Evolutionary conservation across 2,329 filamentous ascomycete species (phyloP).

Genomic region (Zelopaecilomyces penicillatus): DNA sequence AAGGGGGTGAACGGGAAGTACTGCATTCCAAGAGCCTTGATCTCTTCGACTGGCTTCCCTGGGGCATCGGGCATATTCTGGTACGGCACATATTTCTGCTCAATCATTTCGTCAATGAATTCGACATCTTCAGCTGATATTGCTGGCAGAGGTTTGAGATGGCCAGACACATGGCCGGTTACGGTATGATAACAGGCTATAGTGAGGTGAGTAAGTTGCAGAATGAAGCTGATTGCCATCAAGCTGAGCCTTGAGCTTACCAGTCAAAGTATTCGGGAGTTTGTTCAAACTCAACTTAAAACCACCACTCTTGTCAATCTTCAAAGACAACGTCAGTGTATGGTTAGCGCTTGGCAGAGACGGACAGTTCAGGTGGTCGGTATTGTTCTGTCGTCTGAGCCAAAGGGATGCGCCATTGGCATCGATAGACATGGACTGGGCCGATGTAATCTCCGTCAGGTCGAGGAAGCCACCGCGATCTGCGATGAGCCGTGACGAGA

Average conservation of each 20-base stretch:
- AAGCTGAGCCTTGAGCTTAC: neutral
- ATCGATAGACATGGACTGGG: constrained; percentile 1
- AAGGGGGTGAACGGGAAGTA: constrained; percentile 7
- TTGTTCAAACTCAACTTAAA: neutral
- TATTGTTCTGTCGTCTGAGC: neutral
- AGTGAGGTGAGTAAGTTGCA: neutral
- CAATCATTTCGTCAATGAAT: constrained; percentile 6
- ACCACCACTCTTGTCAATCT: neutral
- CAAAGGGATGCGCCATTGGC: constrained; percentile 6
- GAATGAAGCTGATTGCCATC: no score
- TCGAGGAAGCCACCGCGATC: constrained; percentile 6
- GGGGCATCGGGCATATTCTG: constrained; percentile 4
- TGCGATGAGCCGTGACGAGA: constrained; percentile 5
- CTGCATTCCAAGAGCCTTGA: constrained; percentile 5
- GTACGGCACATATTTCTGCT: constrained; percentile 4
- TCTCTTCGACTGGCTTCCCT: constrained; percentile 1
- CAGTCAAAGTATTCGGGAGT: neutral
- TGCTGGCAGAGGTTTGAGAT: constrained; percentile 2
- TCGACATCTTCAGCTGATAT: neutral
- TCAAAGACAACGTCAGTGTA: constrained; percentile 1
- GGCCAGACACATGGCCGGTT: neutral
- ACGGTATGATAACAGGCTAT: constrained; percentile 2
- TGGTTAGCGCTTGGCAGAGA: neutral
- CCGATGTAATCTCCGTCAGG: constrained; percentile 4
- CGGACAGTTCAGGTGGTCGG: neutral